A percentile compares a stretch with the other conserved stretches of the same genome.
Evolutionary conservation across 2,329 filamentous ascomycete species (phyloP).

Genomic region (Neonectria magnoliae): DNA sequence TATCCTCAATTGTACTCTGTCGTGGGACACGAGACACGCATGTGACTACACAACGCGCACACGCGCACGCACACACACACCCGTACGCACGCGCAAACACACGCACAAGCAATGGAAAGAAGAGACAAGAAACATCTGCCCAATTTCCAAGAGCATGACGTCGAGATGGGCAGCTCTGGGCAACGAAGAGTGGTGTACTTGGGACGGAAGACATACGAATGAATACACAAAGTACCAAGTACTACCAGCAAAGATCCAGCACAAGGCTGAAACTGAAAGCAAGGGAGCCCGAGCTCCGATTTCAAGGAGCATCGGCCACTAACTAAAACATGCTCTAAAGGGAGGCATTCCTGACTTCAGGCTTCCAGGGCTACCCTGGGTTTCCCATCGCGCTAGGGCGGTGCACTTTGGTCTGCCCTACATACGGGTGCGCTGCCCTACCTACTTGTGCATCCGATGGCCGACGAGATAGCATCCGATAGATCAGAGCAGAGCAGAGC

Average conservation of each 20-base stretch:
- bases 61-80: background rate
- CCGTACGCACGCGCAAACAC: slow-evolving; percentile 10
- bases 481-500: background rate
- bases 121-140: background rate
- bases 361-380: background rate
- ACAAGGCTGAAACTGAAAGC: slow-evolving; percentile 3
- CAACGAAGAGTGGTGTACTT: background rate
- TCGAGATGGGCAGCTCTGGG: background rate
- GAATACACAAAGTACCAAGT: background rate
- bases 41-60: background rate
- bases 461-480: too few species aligned
- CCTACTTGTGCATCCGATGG: too few species aligned
- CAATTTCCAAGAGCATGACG: background rate
- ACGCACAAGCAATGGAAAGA: slow-evolving; percentile 9
- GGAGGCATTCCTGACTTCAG: background rate
- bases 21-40: slow-evolving; percentile 22
- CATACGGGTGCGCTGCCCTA: background rate
- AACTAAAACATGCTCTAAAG: background rate
- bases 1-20: background rate
- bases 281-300: background rate
- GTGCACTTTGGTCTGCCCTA: background rate
- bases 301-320: background rate
- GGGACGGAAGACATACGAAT: background rate
- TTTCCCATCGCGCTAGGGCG: background rate
- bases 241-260: background rate